Percentiles rank a stretch among this genome's conserved stretches.
Evolutionary conservation across 495 filamentous ascomycete species (phyloP).

Genomic region (Chaetomium tenue): DNA sequence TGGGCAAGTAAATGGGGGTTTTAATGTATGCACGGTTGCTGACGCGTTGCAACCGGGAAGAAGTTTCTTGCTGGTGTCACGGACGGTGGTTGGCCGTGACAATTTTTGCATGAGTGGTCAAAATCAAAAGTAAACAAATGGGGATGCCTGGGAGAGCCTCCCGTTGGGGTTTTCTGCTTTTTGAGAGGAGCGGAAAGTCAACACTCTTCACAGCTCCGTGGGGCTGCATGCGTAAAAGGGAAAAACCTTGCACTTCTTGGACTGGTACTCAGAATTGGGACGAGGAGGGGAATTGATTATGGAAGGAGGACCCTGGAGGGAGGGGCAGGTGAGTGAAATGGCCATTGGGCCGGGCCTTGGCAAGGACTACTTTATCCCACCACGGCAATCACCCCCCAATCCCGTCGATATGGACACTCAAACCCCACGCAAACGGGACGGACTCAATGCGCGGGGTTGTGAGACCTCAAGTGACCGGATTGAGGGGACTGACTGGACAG

Average conservation of each 20-base stretch:
- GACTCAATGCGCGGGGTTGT: constrained; percentile 30
- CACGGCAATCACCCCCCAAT: constrained; percentile 22
- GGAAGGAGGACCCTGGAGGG: constrained; percentile 27
- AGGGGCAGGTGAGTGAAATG: constrained; percentile 17
- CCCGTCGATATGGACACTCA: constrained; percentile 13
- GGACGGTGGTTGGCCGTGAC: constrained; percentile 28
- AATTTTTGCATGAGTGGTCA: neutral
- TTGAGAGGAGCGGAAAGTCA: neutral
- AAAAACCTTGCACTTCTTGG: constrained; percentile 16
- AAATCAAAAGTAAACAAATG: constrained; percentile 22
- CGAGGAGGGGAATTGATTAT: neutral
- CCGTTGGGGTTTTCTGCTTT: constrained; percentile 12
- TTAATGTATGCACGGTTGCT: constrained; percentile 27
- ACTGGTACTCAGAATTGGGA: constrained; percentile 13
- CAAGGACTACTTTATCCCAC: constrained; percentile 22
- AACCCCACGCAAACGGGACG: constrained; percentile 30
- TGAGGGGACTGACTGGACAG: constrained; percentile 17
- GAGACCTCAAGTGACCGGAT: constrained; percentile 18
- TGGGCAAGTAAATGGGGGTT: constrained; percentile 20
- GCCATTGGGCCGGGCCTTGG: constrained; percentile 27
- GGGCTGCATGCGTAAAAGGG: constrained; percentile 2
- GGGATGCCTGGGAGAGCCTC: neutral
- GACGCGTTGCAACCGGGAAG: constrained; percentile 12
- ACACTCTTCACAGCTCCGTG: constrained; percentile 9
- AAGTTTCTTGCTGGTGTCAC: constrained; percentile 21